A percentile compares a stretch with the other conserved stretches of the same genome.
phyloP scores from a whole-genome alignment of 2,329 filamentous ascomycete species.

The Fusarium hostae region DNA sequence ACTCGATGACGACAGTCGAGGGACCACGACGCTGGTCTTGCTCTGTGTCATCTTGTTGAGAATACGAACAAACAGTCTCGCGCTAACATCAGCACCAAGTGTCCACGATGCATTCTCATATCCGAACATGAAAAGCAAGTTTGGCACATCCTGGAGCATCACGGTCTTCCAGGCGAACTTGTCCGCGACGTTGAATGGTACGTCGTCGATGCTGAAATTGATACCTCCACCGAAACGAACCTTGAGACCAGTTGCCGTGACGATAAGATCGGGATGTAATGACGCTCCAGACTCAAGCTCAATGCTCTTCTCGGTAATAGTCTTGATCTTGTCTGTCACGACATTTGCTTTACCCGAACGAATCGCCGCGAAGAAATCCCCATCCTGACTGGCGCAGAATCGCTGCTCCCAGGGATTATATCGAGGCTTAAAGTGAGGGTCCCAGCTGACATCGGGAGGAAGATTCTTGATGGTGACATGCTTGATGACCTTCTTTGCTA shows the following conservation, averaged over 20 bases:
- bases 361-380: slow-evolving; percentile 58
- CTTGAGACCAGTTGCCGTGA: slow-evolving; percentile 72
- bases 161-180: slow-evolving; percentile 67
- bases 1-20: slow-evolving; percentile 51
- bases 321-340: slow-evolving; percentile 59
- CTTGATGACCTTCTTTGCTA: slow-evolving; percentile 57
- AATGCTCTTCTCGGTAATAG: slow-evolving; percentile 57
- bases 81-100: slow-evolving; percentile 66
- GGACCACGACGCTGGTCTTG: slow-evolving; percentile 55
- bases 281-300: slow-evolving; percentile 55
- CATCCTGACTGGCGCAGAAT: slow-evolving; percentile 66
- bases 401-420: slow-evolving; percentile 76
- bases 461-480: slow-evolving; percentile 57
- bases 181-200: slow-evolving; percentile 53
- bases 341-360: slow-evolving; percentile 53
- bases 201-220: slow-evolving; percentile 62
- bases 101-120: slow-evolving; percentile 73
- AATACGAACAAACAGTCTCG: slow-evolving; percentile 60
- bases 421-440: slow-evolving; percentile 65
- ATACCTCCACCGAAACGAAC: slow-evolving; percentile 66
- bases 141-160: slow-evolving; percentile 73
- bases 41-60: slow-evolving; percentile 61
- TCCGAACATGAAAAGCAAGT: slow-evolving; percentile 67
- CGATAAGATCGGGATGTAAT: slow-evolving; percentile 68
- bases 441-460: slow-evolving; percentile 57